Percentiles rank a stretch among this genome's conserved stretches.
Evolutionary conservation across 148 eudicot genomes (phyloP).

Genomic region (Cornus suecica): DNA sequence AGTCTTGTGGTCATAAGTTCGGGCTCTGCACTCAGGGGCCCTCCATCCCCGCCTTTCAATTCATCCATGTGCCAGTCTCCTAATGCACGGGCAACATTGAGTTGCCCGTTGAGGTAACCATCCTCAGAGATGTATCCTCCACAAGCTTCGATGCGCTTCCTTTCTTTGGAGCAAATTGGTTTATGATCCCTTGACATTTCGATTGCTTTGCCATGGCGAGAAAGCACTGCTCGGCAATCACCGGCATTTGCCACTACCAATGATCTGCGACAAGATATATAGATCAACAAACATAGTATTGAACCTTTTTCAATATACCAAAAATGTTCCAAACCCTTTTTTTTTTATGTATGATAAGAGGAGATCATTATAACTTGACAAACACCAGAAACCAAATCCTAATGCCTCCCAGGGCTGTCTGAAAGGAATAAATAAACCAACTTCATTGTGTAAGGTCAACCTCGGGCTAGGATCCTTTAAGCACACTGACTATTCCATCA

Average conservation of each 20-base stretch:
- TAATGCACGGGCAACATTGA: constrained; percentile 82
- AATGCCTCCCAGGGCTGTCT: neutral
- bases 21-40: constrained; percentile 79
- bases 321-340: neutral
- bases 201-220: constrained; percentile 79
- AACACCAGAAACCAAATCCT: neutral
- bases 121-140: constrained; percentile 84
- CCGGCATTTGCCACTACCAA: constrained; percentile 95
- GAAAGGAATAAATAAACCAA: neutral
- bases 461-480: too few species aligned
- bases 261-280: constrained; percentile 41
- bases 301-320: neutral
- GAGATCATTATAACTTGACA: neutral
- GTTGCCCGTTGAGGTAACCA: constrained; percentile 90
- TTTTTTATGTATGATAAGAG: neutral
- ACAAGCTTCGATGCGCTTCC: constrained; percentile 70
- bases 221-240: constrained; percentile 89
- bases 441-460: neutral
- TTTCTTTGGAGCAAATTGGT: constrained; percentile 59
- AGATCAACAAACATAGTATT: neutral
- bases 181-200: constrained; percentile 92
- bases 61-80: constrained; percentile 96
- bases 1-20: constrained; percentile 64
- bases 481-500: too few species aligned
- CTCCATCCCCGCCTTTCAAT: constrained; percentile 50